Evolutionary conservation across 2,329 filamentous ascomycete species (phyloP).

Genomic region (Monilinia laxa): DNA sequence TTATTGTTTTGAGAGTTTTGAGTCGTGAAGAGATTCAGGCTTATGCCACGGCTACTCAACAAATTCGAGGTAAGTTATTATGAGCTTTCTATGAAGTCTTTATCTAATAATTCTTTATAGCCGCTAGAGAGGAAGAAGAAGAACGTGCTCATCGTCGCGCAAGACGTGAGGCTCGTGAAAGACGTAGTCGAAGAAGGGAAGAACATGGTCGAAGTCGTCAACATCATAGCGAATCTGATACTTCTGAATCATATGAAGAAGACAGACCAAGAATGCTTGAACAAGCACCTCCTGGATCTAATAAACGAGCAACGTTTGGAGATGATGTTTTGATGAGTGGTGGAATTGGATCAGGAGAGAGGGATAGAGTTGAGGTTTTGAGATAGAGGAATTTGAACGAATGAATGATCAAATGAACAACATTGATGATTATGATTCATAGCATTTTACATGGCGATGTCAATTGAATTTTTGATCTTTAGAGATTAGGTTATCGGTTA

Average conservation of each 20-base stretch:
- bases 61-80: constrained; percentile 69
- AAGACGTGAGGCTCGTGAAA: constrained; percentile 39
- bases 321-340: constrained; percentile 38
- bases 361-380: constrained; percentile 6
- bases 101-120: constrained; percentile 23
- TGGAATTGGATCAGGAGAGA: constrained; percentile 26
- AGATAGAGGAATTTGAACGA: constrained; percentile 7
- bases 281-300: constrained; percentile 31
- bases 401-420: background rate
- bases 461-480: background rate
- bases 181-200: constrained; percentile 36
- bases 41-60: constrained; percentile 77
- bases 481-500: background rate
- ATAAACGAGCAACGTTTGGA: constrained; percentile 29
- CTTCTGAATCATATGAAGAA: constrained; percentile 24
- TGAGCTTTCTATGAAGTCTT: background rate
- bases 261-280: constrained; percentile 37
- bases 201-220: constrained; percentile 26
- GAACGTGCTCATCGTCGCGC: constrained; percentile 36
- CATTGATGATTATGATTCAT: background rate
- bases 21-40: constrained; percentile 87
- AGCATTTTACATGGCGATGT: background rate
- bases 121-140: constrained; percentile 38
- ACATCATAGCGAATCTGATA: constrained; percentile 32
- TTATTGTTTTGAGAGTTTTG: constrained; percentile 86